Evolutionary conservation across 768 basidiomycete genomes (phyloP).

Genomic region (Rhodotorula taiwanensis): DNA sequence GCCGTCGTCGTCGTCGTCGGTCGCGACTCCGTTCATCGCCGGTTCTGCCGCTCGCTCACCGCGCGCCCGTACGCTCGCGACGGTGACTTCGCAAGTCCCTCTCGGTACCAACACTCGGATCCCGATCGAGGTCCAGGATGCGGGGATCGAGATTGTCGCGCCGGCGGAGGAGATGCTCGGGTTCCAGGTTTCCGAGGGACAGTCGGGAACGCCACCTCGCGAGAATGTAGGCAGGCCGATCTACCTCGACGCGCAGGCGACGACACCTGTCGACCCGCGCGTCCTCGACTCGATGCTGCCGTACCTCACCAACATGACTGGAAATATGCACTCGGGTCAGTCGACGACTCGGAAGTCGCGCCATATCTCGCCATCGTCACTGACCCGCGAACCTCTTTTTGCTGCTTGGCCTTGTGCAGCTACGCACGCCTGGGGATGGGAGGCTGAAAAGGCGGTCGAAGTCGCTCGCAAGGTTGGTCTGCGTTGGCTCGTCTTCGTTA

Average conservation of each 20-base stretch:
- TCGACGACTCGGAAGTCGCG: too few relatives aligned
- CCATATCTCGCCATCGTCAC: too few relatives aligned
- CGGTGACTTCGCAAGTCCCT: conserved; percentile 15
- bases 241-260: conserved; percentile 95
- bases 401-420: background rate
- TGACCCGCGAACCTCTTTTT: background rate
- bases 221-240: conserved; percentile 54
- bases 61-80: conserved; percentile 33
- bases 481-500: too few relatives aligned
- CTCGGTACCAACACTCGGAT: conserved; percentile 11
- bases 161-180: conserved; percentile 64
- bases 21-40: background rate
- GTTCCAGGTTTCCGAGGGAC: conserved; percentile 67
- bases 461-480: conserved; percentile 68
- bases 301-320: conserved; percentile 87
- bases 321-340: conserved; percentile 79
- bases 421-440: conserved; percentile 99
- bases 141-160: conserved; percentile 7
- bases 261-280: conserved; percentile 93
- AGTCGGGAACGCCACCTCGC: conserved; percentile 42
- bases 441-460: conserved; percentile 90
- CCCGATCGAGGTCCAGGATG: conserved; percentile 13
- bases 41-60: background rate
- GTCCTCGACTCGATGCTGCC: conserved; percentile 97
- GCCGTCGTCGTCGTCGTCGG: too few relatives aligned